A percentile compares a stretch with the other conserved stretches of the same genome.
These are phyloP conservation scores for Sporormia fimetaria DNA, from an alignment of 495 filamentous ascomycete species.

Conservation along the genomic window DNA sequence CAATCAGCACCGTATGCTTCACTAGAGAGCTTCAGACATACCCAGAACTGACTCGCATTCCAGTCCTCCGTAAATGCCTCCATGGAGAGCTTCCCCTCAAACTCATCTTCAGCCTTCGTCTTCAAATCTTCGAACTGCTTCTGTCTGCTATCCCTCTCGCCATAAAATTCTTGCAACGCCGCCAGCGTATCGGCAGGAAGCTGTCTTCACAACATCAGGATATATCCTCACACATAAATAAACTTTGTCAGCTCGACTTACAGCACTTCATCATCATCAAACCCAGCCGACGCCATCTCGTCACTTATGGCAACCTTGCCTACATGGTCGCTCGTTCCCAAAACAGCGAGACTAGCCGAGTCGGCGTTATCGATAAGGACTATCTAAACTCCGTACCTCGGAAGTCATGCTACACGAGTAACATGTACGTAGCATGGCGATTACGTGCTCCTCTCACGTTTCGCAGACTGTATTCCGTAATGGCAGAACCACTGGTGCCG, in stretches of 20 bases:
- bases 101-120: conserved; percentile 39
- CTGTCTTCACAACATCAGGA: conserved; percentile 31
- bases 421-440: conserved; percentile 17
- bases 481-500: conserved; percentile 26
- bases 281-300: conserved; percentile 9
- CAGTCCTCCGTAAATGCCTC: conserved; percentile 68
- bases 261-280: conserved; percentile 21
- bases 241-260: conserved; percentile 2
- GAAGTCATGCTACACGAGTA: conserved; percentile 2
- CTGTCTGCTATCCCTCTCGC: conserved; percentile 50
- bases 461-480: conserved; percentile 14
- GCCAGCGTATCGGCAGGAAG: conserved; percentile 50
- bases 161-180: conserved; percentile 57
- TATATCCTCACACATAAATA: background rate
- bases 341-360: background rate
- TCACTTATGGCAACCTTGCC: background rate
- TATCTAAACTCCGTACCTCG: conserved; percentile 21
- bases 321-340: background rate
- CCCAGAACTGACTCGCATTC: conserved; percentile 74
- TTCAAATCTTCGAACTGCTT: conserved; percentile 54
- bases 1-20: conserved; percentile 3
- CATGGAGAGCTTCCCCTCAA: conserved; percentile 47
- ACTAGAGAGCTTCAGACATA: conserved; percentile 28
- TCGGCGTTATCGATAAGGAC: conserved; percentile 21
- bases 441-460: conserved; percentile 14